A percentile compares a stretch with the other conserved stretches of the same genome.
Conservation (phyloP, 371 early-diverging fungal genomes). For the Neoconidiobolus thromboides region DNA sequence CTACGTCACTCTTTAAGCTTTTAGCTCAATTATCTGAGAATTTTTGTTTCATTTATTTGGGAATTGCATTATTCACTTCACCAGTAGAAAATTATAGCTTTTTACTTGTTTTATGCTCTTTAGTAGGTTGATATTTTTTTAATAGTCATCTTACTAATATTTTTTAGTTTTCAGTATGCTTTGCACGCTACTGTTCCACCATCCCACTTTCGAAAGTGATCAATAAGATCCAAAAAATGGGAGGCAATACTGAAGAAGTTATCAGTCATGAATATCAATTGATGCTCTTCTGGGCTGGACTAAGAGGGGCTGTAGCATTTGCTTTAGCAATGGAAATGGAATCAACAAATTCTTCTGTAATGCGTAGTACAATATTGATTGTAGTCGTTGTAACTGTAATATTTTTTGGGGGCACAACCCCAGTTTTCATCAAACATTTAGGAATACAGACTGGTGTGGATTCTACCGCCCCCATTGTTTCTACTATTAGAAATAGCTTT, state of each 20-base stretch:
- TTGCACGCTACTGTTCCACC: conserved; percentile 65
- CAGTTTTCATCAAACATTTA: conserved; percentile 48
- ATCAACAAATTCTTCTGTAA: conserved; percentile 34
- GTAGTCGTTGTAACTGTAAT: conserved; percentile 77
- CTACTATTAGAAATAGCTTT: conserved; percentile 14
- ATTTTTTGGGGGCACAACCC: conserved; percentile 76
- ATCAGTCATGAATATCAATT: conserved; percentile 72
- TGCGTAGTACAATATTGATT: conserved; percentile 73
- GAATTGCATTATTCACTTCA: conserved; percentile 71
- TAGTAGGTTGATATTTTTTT: conserved; percentile 17
- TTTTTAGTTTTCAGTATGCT: conserved; percentile 33
- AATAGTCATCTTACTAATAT: neutral
- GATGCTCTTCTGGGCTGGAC: conserved; percentile 88
- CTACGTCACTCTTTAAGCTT: conserved; percentile 75
- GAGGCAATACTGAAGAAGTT: conserved; percentile 27
- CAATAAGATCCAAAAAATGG: conserved; percentile 34
- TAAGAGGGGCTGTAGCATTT: conserved; percentile 91
- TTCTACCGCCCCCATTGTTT: conserved; percentile 8
- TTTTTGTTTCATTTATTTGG: conserved; percentile 89
- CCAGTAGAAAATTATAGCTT: conserved; percentile 45
- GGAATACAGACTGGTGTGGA: conserved; percentile 57
- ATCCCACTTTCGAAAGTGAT: conserved; percentile 62
- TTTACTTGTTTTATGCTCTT: conserved; percentile 47
- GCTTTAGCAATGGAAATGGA: conserved; percentile 70
- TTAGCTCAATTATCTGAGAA: conserved; percentile 77